These are phyloP conservation scores for Oidiodendron maius DNA, from an alignment of 495 filamentous ascomycete genomes.

Conservation along the genomic window DNA sequence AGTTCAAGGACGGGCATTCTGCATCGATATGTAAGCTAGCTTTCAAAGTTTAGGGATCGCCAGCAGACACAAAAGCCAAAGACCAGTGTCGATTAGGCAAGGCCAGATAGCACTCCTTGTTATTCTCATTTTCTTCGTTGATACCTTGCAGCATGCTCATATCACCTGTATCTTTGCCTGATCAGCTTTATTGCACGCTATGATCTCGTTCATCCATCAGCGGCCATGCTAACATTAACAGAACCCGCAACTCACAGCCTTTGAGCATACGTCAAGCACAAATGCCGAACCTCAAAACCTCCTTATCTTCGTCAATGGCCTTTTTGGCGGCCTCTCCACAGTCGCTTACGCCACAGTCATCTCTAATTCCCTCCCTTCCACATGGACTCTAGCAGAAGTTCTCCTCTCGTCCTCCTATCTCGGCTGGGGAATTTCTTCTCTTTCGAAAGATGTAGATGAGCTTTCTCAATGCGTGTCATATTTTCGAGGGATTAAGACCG, in stretches of 20 bases:
- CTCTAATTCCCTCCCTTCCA: slow-evolving; percentile 49
- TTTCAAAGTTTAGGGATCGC: too few relatives aligned
- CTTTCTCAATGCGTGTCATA: slow-evolving; percentile 67
- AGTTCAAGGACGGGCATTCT: slow-evolving; percentile 10
- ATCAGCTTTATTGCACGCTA: too few relatives aligned
- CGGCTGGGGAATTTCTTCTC: slow-evolving; percentile 65
- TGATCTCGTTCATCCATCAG: too few relatives aligned
- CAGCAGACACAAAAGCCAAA: too few relatives aligned
- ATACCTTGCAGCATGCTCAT: too few relatives aligned
- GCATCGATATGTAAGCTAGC: slow-evolving; percentile 18
- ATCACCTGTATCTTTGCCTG: too few relatives aligned
- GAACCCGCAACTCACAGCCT: slow-evolving; percentile 49
- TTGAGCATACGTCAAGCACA: slow-evolving; percentile 43
- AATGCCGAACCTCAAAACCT: slow-evolving; percentile 43
- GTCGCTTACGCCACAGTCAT: slow-evolving; percentile 54
- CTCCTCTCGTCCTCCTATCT: slow-evolving; percentile 59
- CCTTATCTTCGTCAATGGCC: slow-evolving; percentile 78
- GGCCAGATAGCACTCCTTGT: too few relatives aligned
- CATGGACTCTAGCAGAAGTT: slow-evolving; percentile 58
- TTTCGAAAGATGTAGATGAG: slow-evolving; percentile 68
- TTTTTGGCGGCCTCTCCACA: slow-evolving; percentile 73
- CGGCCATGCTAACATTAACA: slow-evolving; percentile 16
- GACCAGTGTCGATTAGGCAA: too few relatives aligned
- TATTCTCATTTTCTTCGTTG: too few relatives aligned
- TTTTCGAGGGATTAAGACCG: slow-evolving; percentile 40